phyloP scores from a whole-genome alignment of 1,139 yeast genomes.

The Meyerozyma guilliermondii region DNA sequence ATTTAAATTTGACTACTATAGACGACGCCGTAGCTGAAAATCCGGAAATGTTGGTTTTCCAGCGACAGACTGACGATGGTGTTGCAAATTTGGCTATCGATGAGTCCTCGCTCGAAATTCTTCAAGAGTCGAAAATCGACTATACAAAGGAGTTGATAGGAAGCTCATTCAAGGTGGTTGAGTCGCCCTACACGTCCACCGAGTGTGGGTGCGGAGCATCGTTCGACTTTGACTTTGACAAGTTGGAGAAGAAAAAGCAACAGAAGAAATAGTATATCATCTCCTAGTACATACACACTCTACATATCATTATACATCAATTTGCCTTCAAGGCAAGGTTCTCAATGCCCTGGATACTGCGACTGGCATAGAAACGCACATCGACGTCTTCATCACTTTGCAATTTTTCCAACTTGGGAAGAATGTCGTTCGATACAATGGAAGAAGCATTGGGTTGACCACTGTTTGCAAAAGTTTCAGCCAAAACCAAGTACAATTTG shows the following conservation, averaged over 20 bases:
- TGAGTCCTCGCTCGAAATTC: constrained; percentile 70
- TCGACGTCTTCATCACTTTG: constrained; percentile 77
- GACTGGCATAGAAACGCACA: constrained; percentile 79
- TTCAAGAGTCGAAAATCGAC: constrained; percentile 84
- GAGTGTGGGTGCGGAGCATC: constrained; percentile 98
- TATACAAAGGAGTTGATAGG: constrained; percentile 93
- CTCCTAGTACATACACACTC: neutral
- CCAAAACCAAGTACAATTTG: constrained; percentile 65
- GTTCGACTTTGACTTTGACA: constrained; percentile 80
- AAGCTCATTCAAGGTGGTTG: constrained; percentile 84
- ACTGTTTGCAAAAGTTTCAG: constrained; percentile 41
- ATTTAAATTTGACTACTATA: constrained; percentile 56
- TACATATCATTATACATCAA: neutral
- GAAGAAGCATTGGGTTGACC: constrained; percentile 15
- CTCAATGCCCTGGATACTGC: constrained; percentile 44
- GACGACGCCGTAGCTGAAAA: constrained; percentile 33
- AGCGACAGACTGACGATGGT: constrained; percentile 38
- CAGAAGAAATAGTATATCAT: constrained; percentile 4
- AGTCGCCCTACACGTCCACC: constrained; percentile 84
- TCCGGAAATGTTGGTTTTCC: constrained; percentile 49
- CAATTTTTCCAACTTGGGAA: constrained; percentile 63
- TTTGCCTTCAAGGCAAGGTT: constrained; percentile 6
- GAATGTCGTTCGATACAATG: constrained; percentile 26
- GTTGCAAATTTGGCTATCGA: constrained; percentile 70
- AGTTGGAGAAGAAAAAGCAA: constrained; percentile 25